Base-by-base conservation (phyloP, 2,329 filamentous ascomycete genomes). In the Fusarium mexicanum region DNA sequence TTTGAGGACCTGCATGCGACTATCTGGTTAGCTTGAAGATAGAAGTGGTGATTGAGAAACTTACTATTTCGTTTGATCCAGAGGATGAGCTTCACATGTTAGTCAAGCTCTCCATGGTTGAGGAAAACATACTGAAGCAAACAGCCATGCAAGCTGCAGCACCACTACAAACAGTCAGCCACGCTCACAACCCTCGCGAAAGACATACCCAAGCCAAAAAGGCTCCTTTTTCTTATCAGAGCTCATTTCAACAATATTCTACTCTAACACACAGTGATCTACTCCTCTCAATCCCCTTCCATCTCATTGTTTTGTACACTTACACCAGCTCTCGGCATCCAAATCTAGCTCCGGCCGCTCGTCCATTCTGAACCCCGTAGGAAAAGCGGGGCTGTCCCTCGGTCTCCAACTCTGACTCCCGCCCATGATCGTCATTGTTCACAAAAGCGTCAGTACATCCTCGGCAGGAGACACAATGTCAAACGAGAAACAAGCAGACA, bases 21-120 rank as follows among this genome's bases (percentile, higher is more conserved):
- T 85, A 46, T 11, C 5, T 26, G 43, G 38, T 64, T 35, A 64
- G 55, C 3, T 7, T 41, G 2, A 22, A 6, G 2, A 12, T 8
- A 13, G 0, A 8, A 18, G 6, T 8, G 2, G 8, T 5, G 22
- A 13, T 6, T 5, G 20, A 26, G 40, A 5, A 6, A 67, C 81
- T 72, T 55, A 84, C 84, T 86, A 85, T 80, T 86, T 86, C 0
- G 84, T 85, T 63, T 85, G 83, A 53, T 86, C 84, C 4, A 85
- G 69, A 18, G 84, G 84, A 67, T 85, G 84, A n/a, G 84, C 83
- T 85, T 46, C 6, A 38, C 2, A n/a, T 20, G 38, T 72, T 50
- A 71, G 48, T 50, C n/a, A 6, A 55, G 33, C 10, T 11, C 20
- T 18, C 1, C 8, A 4, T 17, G 1, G 4, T 8, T 33, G 26